These are phyloP conservation scores for Suillus hirtellus DNA, from an alignment of 768 basidiomycete species.

Conservation along the genomic window DNA sequence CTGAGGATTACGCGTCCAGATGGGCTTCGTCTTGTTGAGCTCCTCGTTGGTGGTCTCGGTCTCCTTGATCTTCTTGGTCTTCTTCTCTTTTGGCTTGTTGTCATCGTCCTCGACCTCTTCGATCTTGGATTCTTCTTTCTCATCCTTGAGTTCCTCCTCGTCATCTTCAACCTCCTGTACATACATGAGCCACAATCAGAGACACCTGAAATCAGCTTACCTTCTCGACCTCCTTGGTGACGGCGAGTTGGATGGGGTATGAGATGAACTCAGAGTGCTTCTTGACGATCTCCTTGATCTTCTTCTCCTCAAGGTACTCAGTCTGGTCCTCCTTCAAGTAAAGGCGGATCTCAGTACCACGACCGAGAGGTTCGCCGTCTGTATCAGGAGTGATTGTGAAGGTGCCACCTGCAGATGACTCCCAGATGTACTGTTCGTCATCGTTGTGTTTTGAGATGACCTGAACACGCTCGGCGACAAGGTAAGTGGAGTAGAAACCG, in stretches of 20 bases:
- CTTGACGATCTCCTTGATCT: conserved; percentile 99
- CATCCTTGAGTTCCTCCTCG: conserved; percentile 72
- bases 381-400: conserved; percentile 98
- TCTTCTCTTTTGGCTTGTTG: conserved; percentile 83
- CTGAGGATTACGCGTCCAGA: conserved; percentile 98
- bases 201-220: conserved; percentile 42
- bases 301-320: conserved; percentile 99
- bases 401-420: conserved; percentile 99
- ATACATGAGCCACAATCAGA: background rate
- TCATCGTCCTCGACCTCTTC: conserved; percentile 82
- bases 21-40: conserved; percentile 99
- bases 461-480: conserved; percentile 97
- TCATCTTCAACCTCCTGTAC: conserved; percentile 83
- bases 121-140: conserved; percentile 74
- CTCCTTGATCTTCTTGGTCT: conserved; percentile 94
- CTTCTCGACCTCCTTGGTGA: conserved; percentile 99
- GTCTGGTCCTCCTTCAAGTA: conserved; percentile 98
- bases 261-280: conserved; percentile 99
- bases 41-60: conserved; percentile 88
- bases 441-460: conserved; percentile 99
- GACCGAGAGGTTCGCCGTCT: conserved; percentile 85
- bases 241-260: conserved; percentile 97
- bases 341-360: conserved; percentile 90
- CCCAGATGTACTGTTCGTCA: conserved; percentile 99
- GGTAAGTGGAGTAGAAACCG: conserved; percentile 99